Evolutionary conservation across 805 yeast species (phyloP).

Genomic region (Saccharomycopsis fodiens): DNA sequence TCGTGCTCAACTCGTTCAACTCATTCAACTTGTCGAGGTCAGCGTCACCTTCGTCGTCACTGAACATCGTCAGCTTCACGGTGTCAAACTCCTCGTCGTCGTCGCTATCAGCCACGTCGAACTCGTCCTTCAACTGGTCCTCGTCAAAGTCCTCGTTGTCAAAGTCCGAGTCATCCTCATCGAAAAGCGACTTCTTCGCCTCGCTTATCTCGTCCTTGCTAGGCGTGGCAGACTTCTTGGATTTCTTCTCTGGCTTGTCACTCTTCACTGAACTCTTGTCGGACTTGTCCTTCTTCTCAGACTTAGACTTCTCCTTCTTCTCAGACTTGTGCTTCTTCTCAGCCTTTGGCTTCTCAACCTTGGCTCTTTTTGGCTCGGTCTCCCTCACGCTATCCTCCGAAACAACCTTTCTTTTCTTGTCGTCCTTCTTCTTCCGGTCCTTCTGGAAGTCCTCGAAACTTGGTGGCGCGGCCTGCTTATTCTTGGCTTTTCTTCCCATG

Average conservation of each 20-base stretch:
- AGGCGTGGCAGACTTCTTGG: slow-evolving; percentile 47
- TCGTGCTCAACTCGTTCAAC: slow-evolving; percentile 18
- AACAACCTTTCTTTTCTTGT: slow-evolving; percentile 6
- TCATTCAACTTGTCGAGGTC: slow-evolving; percentile 23
- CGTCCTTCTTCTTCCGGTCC: slow-evolving; percentile 27
- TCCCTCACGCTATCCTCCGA: slow-evolving; percentile 5
- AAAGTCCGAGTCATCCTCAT: slow-evolving; percentile 33
- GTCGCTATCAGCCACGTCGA: slow-evolving; percentile 21
- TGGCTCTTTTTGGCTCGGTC: background rate
- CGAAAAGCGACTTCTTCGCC: slow-evolving; percentile 70
- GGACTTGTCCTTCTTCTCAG: background rate
- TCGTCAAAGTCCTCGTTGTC: slow-evolving; percentile 49
- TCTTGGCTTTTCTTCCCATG: slow-evolving; percentile 86
- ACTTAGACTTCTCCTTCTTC: background rate
- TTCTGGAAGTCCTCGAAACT: slow-evolving; percentile 73
- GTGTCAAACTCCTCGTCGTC: slow-evolving; percentile 18
- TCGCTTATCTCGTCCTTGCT: slow-evolving; percentile 58
- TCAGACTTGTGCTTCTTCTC: slow-evolving; percentile 5
- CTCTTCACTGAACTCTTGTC: slow-evolving; percentile 9
- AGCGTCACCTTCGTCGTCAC: slow-evolving; percentile 20
- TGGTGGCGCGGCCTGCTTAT: slow-evolving; percentile 92
- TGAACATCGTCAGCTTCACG: slow-evolving; percentile 12
- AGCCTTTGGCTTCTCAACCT: background rate
- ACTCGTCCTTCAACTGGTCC: slow-evolving; percentile 44
- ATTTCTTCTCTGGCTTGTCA: slow-evolving; percentile 25